Conservation (phyloP, 192 early-diverging fungal genomes). For the Backusella morwellensis region DNA sequence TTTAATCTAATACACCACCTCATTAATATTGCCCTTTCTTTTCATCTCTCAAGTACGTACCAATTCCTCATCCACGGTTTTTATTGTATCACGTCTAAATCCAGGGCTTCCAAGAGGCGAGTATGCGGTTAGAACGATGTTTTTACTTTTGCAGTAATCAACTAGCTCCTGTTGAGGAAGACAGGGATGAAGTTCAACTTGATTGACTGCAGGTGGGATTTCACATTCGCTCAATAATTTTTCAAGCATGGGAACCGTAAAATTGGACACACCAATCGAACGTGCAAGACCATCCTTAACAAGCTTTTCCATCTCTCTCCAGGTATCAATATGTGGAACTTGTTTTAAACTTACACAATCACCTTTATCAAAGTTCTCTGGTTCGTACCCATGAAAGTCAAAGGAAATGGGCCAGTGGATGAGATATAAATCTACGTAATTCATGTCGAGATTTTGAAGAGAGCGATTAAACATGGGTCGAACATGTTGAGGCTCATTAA, state of each 20-base stretch:
- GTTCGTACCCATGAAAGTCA: constrained; percentile 32
- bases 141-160: constrained; percentile 49
- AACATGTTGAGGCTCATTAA: constrained; percentile 47
- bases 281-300: constrained; percentile 58
- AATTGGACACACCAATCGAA: constrained; percentile 82
- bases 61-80: constrained; percentile 53
- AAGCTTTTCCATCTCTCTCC: constrained; percentile 75
- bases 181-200: constrained; percentile 65
- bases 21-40: background rate
- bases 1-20: constrained; percentile 25
- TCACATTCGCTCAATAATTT: constrained; percentile 57
- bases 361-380: background rate
- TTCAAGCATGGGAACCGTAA: constrained; percentile 53
- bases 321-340: constrained; percentile 58
- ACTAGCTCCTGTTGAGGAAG: constrained; percentile 54
- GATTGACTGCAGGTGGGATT: constrained; percentile 70
- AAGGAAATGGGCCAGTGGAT: constrained; percentile 73
- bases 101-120: constrained; percentile 58
- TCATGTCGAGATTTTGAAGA: constrained; percentile 49
- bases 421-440: constrained; percentile 70
- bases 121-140: constrained; percentile 64
- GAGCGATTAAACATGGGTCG: constrained; percentile 49
- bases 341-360: constrained; percentile 38
- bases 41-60: background rate
- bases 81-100: constrained; percentile 25